Conservation (phyloP, 1,284 basidiomycete species). For the Puccinia sorghi region DNA sequence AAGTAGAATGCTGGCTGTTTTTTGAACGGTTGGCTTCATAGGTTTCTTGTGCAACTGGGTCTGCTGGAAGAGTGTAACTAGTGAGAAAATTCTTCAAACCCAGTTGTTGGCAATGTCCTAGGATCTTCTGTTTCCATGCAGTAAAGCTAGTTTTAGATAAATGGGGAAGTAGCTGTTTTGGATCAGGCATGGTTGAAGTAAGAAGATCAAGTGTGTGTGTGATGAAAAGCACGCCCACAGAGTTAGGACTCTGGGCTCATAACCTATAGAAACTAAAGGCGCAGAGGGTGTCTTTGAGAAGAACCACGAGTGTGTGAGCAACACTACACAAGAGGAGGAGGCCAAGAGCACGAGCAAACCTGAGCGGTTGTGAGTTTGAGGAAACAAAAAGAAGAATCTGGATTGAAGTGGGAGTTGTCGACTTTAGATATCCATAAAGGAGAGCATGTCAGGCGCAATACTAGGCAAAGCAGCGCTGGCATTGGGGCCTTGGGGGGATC, state of each 20-base stretch:
- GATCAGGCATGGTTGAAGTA: background rate
- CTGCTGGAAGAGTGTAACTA: background rate
- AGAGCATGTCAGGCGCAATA: conserved; percentile 45
- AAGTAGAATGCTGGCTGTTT: background rate
- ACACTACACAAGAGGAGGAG: no score
- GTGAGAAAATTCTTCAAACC: background rate
- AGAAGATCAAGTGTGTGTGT: no score
- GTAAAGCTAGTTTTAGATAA: no score
- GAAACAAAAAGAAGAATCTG: no score
- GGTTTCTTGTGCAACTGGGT: background rate
- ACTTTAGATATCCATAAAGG: no score
- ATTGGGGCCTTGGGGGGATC: conserved; percentile 13
- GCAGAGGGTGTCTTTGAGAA: no score
- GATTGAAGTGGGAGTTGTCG: no score
- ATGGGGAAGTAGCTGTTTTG: background rate
- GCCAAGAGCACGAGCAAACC: no score
- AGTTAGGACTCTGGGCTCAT: no score
- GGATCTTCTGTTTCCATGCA: background rate
- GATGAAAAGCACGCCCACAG: background rate
- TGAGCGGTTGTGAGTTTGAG: no score
- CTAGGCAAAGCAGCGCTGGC: conserved; percentile 34
- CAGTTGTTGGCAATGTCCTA: background rate
- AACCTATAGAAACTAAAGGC: no score
- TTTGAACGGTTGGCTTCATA: background rate
- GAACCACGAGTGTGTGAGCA: no score